Percentiles rank a stretch among this genome's conserved stretches.
phyloP scores from a whole-genome alignment of 192 early-diverging fungal species.

The Backusella parvicylindrica region DNA sequence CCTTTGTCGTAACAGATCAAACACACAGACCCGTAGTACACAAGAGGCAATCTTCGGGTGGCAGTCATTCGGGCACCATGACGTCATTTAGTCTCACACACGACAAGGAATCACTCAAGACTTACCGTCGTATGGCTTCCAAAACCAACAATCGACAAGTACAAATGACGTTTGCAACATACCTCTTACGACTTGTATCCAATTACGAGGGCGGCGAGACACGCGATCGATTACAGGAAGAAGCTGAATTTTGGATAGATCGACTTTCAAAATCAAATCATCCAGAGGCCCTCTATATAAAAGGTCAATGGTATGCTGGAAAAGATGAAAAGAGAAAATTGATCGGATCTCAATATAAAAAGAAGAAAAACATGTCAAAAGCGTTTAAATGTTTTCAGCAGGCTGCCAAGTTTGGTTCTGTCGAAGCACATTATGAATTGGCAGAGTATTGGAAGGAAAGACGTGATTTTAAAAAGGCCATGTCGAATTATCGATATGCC shows the following conservation, averaged over 20 bases:
- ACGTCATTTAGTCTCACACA: conserved; percentile 29
- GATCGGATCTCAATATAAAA: conserved; percentile 36
- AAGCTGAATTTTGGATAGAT: conserved; percentile 74
- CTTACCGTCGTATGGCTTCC: conserved; percentile 74
- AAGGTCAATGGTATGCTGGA: conserved; percentile 65
- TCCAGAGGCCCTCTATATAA: conserved; percentile 72
- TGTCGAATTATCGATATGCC: conserved; percentile 46
- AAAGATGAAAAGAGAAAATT: neutral
- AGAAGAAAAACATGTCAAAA: conserved; percentile 57
- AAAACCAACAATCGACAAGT: conserved; percentile 74
- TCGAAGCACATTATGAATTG: conserved; percentile 66
- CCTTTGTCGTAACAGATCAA: neutral
- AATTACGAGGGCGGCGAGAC: conserved; percentile 10
- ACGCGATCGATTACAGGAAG: conserved; percentile 45
- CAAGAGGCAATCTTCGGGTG: neutral
- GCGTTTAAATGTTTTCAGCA: conserved; percentile 61
- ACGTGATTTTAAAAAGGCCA: neutral
- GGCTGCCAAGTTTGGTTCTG: conserved; percentile 62
- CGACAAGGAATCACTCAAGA: conserved; percentile 45
- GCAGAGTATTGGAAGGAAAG: conserved; percentile 53
- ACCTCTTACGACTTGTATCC: conserved; percentile 64
- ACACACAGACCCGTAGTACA: neutral
- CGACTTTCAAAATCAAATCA: conserved; percentile 62
- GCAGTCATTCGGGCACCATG: neutral
- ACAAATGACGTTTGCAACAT: conserved; percentile 77